Conservation (phyloP, 2,329 filamentous ascomycete species). For the Fusarium metavorans region DNA sequence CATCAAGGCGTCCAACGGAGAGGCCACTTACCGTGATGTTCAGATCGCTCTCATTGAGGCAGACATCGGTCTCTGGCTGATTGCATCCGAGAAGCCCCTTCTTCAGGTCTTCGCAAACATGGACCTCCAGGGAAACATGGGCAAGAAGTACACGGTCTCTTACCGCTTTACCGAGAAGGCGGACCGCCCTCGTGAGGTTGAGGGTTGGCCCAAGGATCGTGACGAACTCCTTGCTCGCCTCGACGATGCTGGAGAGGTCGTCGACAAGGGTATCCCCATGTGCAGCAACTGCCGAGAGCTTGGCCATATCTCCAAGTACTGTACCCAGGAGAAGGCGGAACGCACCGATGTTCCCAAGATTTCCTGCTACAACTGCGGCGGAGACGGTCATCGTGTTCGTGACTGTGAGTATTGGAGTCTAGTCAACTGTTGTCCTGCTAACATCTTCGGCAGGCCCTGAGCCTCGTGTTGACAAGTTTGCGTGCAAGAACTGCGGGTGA, state of each 20-base stretch:
- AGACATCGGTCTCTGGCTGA: constrained; percentile 68
- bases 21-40: constrained; percentile 69
- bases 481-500: constrained; percentile 76
- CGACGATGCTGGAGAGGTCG: constrained; percentile 73
- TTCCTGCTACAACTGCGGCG: constrained; percentile 74
- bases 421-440: constrained; percentile 11
- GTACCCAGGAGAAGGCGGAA: constrained; percentile 68
- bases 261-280: constrained; percentile 68
- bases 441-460: constrained; percentile 58
- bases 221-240: constrained; percentile 74
- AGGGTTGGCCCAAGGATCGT: constrained; percentile 68
- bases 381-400: constrained; percentile 73
- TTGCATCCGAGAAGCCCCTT: constrained; percentile 69
- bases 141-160: constrained; percentile 72
- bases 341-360: constrained; percentile 59
- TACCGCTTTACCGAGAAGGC: constrained; percentile 72
- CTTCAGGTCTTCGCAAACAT: constrained; percentile 74
- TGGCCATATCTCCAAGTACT: constrained; percentile 72
- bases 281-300: constrained; percentile 74
- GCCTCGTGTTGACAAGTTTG: constrained; percentile 73
- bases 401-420: constrained; percentile 68
- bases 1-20: constrained; percentile 67
- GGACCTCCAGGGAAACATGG: constrained; percentile 77
- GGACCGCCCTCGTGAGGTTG: constrained; percentile 67
- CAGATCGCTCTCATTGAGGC: constrained; percentile 70